Evolutionary conservation across 768 basidiomycete genomes (phyloP), one percentile per base, ranked within the genome.

Genomic region (Hygrocybe punicea): DNA sequence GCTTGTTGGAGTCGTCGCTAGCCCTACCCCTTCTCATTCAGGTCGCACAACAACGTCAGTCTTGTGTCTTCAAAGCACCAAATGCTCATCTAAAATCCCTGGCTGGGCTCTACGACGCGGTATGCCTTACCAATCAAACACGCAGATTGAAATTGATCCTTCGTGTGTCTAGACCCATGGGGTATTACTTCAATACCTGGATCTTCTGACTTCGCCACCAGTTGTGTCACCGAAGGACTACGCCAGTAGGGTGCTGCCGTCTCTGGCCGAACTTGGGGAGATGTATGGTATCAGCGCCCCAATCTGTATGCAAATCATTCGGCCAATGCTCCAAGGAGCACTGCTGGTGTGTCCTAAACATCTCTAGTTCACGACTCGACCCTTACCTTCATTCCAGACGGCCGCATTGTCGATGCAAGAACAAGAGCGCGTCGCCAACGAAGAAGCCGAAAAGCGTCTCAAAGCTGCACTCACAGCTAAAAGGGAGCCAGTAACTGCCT

Each of bases 221-320:
- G 83, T 89, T 10, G 73, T 96, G 19, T 66, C 82, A 14, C 73
- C 86, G 0, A 79, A 85, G 55, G 88, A 91, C 54, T 95, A 94
- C 64, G 83, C 86, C 16, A 79, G 79, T 42, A 84, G 81, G 63
- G 76, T 92, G 21, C 73, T 95, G 6, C 95, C 96, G 4, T 74
- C 89, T 16, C 74, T 97, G 9, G 72, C 75, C 2, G 87, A 91
- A 25, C 80, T 98, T 8, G 85, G 85, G 52, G 77, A 81, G 51
- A 78, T 79, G 37, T 98, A 89, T 70, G 90, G 88, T 6, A 84
- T 99, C 45, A 84, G 86, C 57, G 84, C 89, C 36, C 83, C 90
- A 11, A 86, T 97, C 55, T 92, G 93, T 53, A 97, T 98, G 91
- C 93, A 95, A 67, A 87, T 98, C 56, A 81, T 92, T 37, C 84